Conservation (phyloP, 2,329 filamentous ascomycete species). For the Aulographum hederae region DNA sequence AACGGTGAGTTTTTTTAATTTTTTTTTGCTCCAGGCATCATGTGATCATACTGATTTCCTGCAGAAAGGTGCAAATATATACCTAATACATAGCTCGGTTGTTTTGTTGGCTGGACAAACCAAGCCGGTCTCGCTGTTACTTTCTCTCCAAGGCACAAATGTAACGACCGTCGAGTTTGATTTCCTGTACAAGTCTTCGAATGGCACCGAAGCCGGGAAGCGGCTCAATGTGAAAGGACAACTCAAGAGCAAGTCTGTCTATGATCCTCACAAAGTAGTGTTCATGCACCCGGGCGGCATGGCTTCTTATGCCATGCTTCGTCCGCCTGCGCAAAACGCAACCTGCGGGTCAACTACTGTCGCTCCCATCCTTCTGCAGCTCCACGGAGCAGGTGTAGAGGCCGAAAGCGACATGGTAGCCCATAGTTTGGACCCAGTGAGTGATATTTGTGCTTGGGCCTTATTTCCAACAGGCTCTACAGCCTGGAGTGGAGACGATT, state of each 20-base stretch:
- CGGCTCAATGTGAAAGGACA: too few species aligned
- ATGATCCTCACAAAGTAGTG: slow-evolving; percentile 33
- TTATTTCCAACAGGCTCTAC: slow-evolving; percentile 38
- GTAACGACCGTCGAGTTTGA: slow-evolving; percentile 11
- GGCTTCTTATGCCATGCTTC: slow-evolving; percentile 37
- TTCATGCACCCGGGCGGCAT: slow-evolving; percentile 34
- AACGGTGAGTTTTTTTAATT: too few species aligned
- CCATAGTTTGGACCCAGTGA: slow-evolving; percentile 28
- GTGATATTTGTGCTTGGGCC: slow-evolving; percentile 35
- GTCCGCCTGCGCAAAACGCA: slow-evolving; percentile 29
- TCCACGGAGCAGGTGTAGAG: slow-evolving; percentile 40
- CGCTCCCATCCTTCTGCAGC: slow-evolving; percentile 29
- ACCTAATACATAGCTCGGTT: too few species aligned
- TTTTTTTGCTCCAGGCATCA: too few species aligned
- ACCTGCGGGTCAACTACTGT: slow-evolving; percentile 7
- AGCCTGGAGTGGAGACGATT: slow-evolving; percentile 41
- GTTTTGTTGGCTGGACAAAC: slow-evolving; percentile 5
- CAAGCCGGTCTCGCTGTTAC: slow-evolving; percentile 3
- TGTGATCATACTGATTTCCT: too few species aligned
- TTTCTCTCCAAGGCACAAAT: slow-evolving; percentile 6
- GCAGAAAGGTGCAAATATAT: too few species aligned
- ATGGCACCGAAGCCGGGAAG: slow-evolving; percentile 4
- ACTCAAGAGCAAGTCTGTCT: slow-evolving; percentile 10
- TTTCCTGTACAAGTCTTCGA: slow-evolving; percentile 11
- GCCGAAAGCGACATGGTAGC: slow-evolving; percentile 28